Conservation (phyloP, 345 rosid genomes). For the rapeseed (Brassica napus) region Da-Ae NC_063446.1:9479001-9479500, state of each 20-base stretch:
- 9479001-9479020: constrained; percentile 41
- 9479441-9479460: constrained; percentile 30
- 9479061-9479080: constrained; percentile 70
- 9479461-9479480: not conserved
- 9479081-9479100: constrained; percentile 89
- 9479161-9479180: constrained; percentile 73
- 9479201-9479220: constrained; percentile 75
- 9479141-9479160: constrained; percentile 86
- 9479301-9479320: constrained; percentile 6
- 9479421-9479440: constrained; percentile 24
- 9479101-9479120: constrained; percentile 86
- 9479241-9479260: not conserved
- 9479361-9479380: constrained; percentile 8
- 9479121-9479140: constrained; percentile 62
- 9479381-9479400: constrained; percentile 16
- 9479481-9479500: constrained; percentile 15
- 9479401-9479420: constrained; percentile 37
- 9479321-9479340: constrained; percentile 25
- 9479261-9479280: constrained; percentile 5
- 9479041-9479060: constrained; percentile 66
- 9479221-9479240: constrained; percentile 52
- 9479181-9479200: constrained; percentile 68
- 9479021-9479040: constrained; percentile 43
- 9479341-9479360: constrained; percentile 12
- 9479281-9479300: not conserved